A percentile compares a stretch with the other conserved stretches of the same genome.
phyloP scores from a whole-genome alignment of 768 basidiomycete species.

The Boletus reticuloceps region DNA sequence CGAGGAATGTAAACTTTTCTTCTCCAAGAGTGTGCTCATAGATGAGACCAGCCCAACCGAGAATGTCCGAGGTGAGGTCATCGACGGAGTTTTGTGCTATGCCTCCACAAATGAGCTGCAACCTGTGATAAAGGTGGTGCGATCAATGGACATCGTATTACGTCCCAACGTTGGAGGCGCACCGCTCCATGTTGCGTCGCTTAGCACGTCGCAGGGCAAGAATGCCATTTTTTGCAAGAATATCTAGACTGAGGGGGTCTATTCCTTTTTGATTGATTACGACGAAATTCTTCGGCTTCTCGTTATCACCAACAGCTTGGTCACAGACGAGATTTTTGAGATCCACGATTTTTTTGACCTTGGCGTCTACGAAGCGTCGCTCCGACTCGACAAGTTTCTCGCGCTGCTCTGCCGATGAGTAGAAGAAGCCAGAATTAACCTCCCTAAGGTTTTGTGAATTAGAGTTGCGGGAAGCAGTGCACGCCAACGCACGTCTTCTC shows the following conservation, averaged over 20 bases:
- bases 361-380: slow-evolving; percentile 88
- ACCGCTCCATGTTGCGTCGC: slow-evolving; percentile 99
- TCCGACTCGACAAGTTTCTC: slow-evolving; percentile 99
- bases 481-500: slow-evolving; percentile 87
- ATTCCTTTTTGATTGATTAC: slow-evolving; percentile 99
- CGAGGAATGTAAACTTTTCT: slow-evolving; percentile 97
- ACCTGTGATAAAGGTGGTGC: slow-evolving; percentile 39
- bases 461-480: slow-evolving; percentile 17
- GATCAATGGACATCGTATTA: slow-evolving; percentile 28
- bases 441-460: slow-evolving; percentile 54
- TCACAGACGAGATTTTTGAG: slow-evolving; percentile 97
- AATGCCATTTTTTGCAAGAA: slow-evolving; percentile 95
- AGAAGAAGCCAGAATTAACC: slow-evolving; percentile 99
- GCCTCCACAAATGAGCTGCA: slow-evolving; percentile 94
- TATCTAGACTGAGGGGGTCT: slow-evolving; percentile 93
- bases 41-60: slow-evolving; percentile 97
- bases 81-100: slow-evolving; percentile 97
- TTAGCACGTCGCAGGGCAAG: slow-evolving; percentile 93
- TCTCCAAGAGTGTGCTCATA: slow-evolving; percentile 99
- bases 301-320: slow-evolving; percentile 78
- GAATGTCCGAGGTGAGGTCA: slow-evolving; percentile 84
- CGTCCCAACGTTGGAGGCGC: slow-evolving; percentile 22
- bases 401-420: slow-evolving; percentile 95
- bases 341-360: slow-evolving; percentile 93
- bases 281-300: slow-evolving; percentile 86